Base-by-base conservation (phyloP, 139 green algal genomes). In the Pseudopediastrum boryanum region DNA sequence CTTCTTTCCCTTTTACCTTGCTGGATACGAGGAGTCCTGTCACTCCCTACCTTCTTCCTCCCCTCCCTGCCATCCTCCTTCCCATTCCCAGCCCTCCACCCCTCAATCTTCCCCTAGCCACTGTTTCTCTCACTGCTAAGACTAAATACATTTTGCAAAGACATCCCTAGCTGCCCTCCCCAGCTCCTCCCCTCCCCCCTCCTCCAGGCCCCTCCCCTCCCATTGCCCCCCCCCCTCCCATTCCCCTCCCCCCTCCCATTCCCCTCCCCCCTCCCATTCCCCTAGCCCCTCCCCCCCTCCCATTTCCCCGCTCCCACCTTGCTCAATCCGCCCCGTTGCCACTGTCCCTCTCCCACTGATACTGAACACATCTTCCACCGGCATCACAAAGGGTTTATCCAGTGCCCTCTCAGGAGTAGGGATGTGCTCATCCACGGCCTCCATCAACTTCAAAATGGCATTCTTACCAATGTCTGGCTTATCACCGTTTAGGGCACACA, bases 341-440 rank as follows among this genome's bases (percentile, higher is more conserved):
- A 99, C 96, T 1, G 96, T 99, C 41, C 96, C 96, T 46, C 96
- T 89, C 4, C 96, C 96, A 61, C 93, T 92, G 78, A 99, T 99
- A 80, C 85, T 92, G 85, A 99, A 99, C 0, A 98, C 94, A 75
- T 99, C 96, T 85, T 99, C 96, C 21, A 99, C 90, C 8, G 96
- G 92, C 94, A 99, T 97, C 43, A 92, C 72, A 85, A 99, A 99
- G 29, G 96, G 95, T 85, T 97, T 98, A 23, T 59, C 84, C 48
- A 29, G 96, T 3, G 52, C 52, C 13, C 71, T 38, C 31, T 65
- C 52, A 4, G 71, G 71, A 21, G 68, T 1, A 7, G 25, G 13
- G 41, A 78, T 78, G 23, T 27, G 31, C 8, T 67, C 71, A 21
- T 78, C 71, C 42, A 78, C 71, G 38, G 71, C 52, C 3, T 52